A percentile compares a stretch with the other conserved stretches of the same genome.
phyloP scores from a whole-genome alignment of 352 stramenopile species.

The Phytophthora idaei region DNA sequence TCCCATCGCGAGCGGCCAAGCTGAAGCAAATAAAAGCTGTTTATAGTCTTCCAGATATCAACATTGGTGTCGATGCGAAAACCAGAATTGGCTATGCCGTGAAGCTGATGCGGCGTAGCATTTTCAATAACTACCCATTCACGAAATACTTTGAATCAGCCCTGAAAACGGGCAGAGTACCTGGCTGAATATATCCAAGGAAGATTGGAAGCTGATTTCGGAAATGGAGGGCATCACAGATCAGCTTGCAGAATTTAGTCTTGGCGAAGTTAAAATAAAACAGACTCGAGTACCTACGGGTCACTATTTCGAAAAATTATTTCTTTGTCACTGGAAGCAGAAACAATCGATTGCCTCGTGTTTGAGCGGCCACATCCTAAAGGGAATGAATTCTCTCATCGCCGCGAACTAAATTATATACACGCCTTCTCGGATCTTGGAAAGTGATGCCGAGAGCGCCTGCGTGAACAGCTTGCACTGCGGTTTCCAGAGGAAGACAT shows the following conservation, averaged over 20 bases:
- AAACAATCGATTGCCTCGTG: neutral
- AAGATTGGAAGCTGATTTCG: neutral
- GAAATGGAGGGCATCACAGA: neutral
- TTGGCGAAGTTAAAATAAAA: neutral
- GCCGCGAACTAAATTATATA: neutral
- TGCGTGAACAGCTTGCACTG: neutral
- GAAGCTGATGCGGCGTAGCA: neutral
- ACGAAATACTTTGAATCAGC: neutral
- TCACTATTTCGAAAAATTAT: neutral
- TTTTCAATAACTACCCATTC: neutral
- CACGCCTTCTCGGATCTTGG: neutral
- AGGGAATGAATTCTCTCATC: neutral
- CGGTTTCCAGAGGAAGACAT: neutral
- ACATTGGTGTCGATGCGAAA: neutral
- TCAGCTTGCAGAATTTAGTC: neutral
- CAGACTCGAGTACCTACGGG: neutral
- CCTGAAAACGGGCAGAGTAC: neutral
- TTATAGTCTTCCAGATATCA: neutral
- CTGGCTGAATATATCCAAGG: neutral
- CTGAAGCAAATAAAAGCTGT: neutral
- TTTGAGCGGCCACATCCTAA: neutral
- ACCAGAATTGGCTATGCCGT: neutral
- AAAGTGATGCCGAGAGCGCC: neutral
- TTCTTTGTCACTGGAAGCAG: neutral
- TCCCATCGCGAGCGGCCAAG: neutral